Conservation (phyloP, 2,329 filamentous ascomycete genomes). For the Aspergillus tubingensis region DNA sequence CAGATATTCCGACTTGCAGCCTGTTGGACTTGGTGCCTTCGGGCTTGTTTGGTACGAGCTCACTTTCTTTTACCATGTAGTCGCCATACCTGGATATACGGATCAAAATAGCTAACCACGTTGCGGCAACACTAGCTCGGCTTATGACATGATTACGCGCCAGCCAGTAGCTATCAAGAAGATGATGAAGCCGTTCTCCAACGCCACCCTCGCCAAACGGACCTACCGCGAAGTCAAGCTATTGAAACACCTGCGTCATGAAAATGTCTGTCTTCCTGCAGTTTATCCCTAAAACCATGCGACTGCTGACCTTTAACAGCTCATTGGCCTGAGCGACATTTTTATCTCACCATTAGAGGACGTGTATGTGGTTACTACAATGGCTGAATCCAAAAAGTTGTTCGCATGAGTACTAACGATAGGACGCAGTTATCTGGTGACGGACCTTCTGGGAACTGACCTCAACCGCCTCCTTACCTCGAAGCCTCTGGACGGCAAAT, state of each 20-base stretch:
- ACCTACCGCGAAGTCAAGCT: constrained; percentile 97
- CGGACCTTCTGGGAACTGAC: constrained; percentile 93
- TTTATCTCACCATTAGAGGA: constrained; percentile 99
- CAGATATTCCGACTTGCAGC: constrained; percentile 96
- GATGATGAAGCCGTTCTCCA: constrained; percentile 99
- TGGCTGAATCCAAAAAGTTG: constrained; percentile 30
- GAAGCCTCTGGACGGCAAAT: constrained; percentile 94
- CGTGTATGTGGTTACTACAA: constrained; percentile 63
- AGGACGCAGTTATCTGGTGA: constrained; percentile 81
- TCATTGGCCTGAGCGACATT: constrained; percentile 98
- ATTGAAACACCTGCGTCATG: constrained; percentile 91
- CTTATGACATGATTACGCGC: constrained; percentile 93
- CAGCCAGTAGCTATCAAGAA: constrained; percentile 99
- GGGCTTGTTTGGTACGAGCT: constrained; percentile 83
- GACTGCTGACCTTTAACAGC: constrained; percentile 52
- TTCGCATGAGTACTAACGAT: constrained; percentile 2
- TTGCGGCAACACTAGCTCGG: constrained; percentile 66
- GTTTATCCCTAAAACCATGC: not conserved
- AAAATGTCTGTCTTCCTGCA: constrained; percentile 69
- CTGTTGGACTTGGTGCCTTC: constrained; percentile 98
- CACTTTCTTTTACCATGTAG: not conserved
- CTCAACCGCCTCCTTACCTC: constrained; percentile 92
- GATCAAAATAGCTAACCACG: not conserved
- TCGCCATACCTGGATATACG: not conserved
- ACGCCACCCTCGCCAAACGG: constrained; percentile 91